Evolutionary conservation across 495 filamentous ascomycete species (phyloP).

Genomic region (Apodospora peruviana): DNA sequence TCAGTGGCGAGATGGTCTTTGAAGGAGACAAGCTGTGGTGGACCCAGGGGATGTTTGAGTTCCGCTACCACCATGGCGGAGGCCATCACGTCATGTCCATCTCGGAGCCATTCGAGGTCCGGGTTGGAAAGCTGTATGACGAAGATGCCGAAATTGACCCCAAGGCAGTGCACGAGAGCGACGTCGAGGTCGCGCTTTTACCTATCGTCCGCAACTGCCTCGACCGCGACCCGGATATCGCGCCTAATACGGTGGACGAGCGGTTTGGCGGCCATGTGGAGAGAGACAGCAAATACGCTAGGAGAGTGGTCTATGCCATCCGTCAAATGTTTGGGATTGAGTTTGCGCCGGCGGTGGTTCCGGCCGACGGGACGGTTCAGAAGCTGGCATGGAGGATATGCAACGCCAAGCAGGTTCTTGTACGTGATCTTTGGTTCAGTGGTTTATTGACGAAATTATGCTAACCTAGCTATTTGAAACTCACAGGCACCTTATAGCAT

Average conservation of each 20-base stretch:
- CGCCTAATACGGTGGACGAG: constrained; percentile 74
- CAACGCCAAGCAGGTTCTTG: constrained; percentile 90
- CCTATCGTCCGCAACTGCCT: constrained; percentile 86
- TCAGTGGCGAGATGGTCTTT: constrained; percentile 79
- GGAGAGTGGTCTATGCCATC: constrained; percentile 85
- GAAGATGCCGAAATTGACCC: constrained; percentile 52
- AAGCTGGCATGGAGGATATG: constrained; percentile 94
- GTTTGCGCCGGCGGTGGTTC: constrained; percentile 86
- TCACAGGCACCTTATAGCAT: constrained; percentile 60
- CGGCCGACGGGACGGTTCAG: constrained; percentile 83
- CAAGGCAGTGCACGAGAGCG: constrained; percentile 23
- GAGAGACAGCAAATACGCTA: constrained; percentile 80
- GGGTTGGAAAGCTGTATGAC: constrained; percentile 70
- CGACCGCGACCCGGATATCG: constrained; percentile 86
- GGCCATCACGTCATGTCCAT: constrained; percentile 96
- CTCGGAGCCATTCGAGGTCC: constrained; percentile 87
- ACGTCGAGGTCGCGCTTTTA: constrained; percentile 71
- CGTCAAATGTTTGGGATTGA: constrained; percentile 98
- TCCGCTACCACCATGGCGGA: constrained; percentile 93
- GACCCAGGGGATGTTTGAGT: constrained; percentile 92
- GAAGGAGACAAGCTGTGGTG: constrained; percentile 94
- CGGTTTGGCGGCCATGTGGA: constrained; percentile 77
- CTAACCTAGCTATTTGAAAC: constrained; percentile 7
- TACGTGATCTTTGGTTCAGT: too few relatives aligned
- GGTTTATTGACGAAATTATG: too few relatives aligned